These are phyloP conservation scores for Kuraishia piskuri DNA, from an alignment of 805 yeast genomes.

Conservation along the genomic window DNA sequence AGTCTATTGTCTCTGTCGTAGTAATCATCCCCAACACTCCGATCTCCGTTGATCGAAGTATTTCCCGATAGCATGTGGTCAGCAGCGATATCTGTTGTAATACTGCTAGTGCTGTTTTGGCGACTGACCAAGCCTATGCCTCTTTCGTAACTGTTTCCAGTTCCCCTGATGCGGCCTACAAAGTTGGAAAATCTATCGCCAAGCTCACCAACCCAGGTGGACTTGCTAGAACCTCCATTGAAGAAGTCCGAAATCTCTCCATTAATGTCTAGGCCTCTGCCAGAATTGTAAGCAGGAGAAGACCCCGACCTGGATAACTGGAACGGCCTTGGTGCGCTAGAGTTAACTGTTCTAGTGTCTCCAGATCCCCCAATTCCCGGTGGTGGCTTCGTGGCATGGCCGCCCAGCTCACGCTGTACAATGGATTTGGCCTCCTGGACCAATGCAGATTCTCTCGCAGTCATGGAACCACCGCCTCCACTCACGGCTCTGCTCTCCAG, in stretches of 20 bases:
- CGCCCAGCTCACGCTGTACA: conserved; percentile 13
- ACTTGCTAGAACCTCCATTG: background rate
- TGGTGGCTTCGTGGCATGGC: background rate
- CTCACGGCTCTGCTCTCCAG: background rate
- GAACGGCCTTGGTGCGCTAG: conserved; percentile 9
- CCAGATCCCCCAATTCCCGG: background rate
- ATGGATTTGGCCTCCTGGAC: conserved; percentile 20
- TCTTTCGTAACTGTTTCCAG: background rate
- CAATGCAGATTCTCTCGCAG: conserved; percentile 11
- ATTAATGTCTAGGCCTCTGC: background rate
- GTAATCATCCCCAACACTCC: background rate
- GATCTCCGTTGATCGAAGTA: background rate
- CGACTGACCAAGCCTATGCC: background rate
- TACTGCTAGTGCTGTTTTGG: background rate
- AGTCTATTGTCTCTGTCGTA: conserved; percentile 19
- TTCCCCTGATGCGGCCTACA: background rate
- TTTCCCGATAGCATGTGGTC: background rate
- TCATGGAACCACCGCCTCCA: background rate
- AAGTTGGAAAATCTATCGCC: background rate
- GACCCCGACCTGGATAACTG: conserved; percentile 8
- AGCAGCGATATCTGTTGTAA: background rate
- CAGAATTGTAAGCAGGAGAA: background rate
- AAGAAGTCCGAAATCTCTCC: background rate
- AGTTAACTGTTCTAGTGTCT: conserved; percentile 1
- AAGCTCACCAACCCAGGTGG: background rate